Percentiles rank a stretch among this genome's conserved stretches.
Conservation (phyloP, 306 rosid species). For the Styphnolobium japonicum region DNA sequence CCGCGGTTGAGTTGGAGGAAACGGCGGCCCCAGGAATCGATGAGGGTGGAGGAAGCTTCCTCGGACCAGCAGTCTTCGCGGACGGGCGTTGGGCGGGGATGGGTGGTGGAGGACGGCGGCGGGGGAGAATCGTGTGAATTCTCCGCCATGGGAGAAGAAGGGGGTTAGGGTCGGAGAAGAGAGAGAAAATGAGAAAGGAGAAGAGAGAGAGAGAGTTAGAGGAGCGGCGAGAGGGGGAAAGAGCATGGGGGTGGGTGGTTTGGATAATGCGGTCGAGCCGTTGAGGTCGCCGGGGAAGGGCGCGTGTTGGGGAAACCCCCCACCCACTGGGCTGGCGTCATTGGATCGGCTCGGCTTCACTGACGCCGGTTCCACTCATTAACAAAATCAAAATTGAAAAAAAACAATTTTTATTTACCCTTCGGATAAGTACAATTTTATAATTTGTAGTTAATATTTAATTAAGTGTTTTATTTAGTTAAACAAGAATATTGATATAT, state of each 20-base stretch:
- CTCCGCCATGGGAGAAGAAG: slow-evolving; percentile 63
- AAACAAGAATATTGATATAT: no score
- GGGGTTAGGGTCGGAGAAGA: slow-evolving; percentile 28
- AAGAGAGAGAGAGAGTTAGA: slow-evolving; percentile 9
- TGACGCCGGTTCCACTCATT: no score
- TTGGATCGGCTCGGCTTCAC: slow-evolving; percentile 45
- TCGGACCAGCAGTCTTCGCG: slow-evolving; percentile 96
- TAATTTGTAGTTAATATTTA: no score
- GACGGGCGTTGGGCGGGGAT: slow-evolving; percentile 70
- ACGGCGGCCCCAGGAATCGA: slow-evolving; percentile 94
- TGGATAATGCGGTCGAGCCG: slow-evolving; percentile 44
- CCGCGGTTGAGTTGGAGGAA: slow-evolving; percentile 93
- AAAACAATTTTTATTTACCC: no score
- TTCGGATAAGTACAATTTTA: no score
- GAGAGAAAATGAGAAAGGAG: not conserved
- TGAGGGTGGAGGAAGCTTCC: slow-evolving; percentile 85
- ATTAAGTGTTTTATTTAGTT: no score
- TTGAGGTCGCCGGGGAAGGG: slow-evolving; percentile 49
- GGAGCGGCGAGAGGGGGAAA: not conserved
- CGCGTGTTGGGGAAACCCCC: slow-evolving; percentile 31
- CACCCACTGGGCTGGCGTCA: slow-evolving; percentile 52
- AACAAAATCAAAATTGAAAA: no score
- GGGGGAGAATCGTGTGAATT: slow-evolving; percentile 51
- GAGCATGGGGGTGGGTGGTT: slow-evolving; percentile 48
- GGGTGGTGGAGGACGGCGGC: slow-evolving; percentile 54